Conservation (phyloP, 768 basidiomycete species). For the Mycena crocata region DNA sequence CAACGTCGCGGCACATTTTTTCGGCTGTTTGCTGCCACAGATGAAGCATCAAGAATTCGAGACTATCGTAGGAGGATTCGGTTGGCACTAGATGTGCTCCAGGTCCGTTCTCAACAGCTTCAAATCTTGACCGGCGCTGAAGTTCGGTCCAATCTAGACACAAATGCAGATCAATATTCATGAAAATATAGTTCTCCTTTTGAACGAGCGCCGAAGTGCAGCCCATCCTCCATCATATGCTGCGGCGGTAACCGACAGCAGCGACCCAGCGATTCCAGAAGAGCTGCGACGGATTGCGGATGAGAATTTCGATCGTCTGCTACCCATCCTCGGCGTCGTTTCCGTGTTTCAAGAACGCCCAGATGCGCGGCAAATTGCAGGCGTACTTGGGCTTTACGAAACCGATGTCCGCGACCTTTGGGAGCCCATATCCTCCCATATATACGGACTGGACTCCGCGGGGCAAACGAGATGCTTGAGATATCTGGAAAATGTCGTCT, state of each 20-base stretch:
- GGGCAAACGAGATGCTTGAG: neutral
- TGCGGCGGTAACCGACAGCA: neutral
- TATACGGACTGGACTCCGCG: neutral
- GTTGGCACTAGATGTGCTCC: neutral
- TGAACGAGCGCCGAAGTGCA: neutral
- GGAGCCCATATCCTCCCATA: neutral
- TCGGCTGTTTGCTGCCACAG: neutral
- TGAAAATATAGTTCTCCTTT: neutral
- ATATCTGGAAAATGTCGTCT: constrained; percentile 2
- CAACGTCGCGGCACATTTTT: neutral
- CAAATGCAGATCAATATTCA: constrained; percentile 7
- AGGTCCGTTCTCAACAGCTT: neutral
- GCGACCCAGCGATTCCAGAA: neutral
- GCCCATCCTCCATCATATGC: constrained; percentile 6
- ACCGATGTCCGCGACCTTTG: neutral
- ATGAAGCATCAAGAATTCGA: constrained; percentile 8
- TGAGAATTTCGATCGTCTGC: constrained; percentile 4
- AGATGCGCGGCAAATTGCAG: neutral
- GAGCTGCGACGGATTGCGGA: neutral
- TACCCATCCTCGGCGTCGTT: constrained; percentile 12
- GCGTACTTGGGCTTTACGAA: constrained; percentile 6
- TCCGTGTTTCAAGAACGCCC: constrained; percentile 6
- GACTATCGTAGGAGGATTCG: neutral
- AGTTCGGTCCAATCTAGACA: neutral
- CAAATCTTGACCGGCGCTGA: neutral